phyloP scores from a whole-genome alignment of 257 asterid species.

The Gentiana macrophylla region DNA sequence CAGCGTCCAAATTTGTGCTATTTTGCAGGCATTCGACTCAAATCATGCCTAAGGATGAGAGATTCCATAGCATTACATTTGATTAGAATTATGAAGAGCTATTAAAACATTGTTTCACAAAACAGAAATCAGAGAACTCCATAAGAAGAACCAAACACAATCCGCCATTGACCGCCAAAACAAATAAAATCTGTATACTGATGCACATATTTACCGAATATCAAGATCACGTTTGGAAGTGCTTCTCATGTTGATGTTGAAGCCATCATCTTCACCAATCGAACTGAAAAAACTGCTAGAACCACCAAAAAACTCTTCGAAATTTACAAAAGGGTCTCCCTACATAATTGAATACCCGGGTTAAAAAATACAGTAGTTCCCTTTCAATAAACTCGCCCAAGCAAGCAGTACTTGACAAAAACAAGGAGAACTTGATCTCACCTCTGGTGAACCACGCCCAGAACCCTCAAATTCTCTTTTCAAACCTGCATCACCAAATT shows the following conservation, averaged over 20 bases:
- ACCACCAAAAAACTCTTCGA: constrained; percentile 70
- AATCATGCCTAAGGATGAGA: no score
- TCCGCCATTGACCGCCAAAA: no score
- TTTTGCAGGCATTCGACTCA: no score
- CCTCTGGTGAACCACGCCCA: constrained; percentile 53
- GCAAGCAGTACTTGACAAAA: neutral
- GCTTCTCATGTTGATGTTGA: constrained; percentile 39
- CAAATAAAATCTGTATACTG: neutral
- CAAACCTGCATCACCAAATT: constrained; percentile 81
- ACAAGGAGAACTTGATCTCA: constrained; percentile 22
- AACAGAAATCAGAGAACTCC: neutral
- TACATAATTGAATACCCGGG: constrained; percentile 14
- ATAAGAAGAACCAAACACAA: neutral
- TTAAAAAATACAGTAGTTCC: neutral
- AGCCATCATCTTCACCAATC: constrained; percentile 43
- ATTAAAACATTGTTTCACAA: neutral
- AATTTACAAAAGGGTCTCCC: constrained; percentile 84
- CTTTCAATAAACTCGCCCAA: constrained; percentile 2
- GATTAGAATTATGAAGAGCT: neutral
- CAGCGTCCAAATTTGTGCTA: no score
- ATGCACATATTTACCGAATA: constrained; percentile 43
- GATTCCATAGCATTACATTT: neutral
- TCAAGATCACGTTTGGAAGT: constrained; percentile 58
- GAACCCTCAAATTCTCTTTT: constrained; percentile 56
- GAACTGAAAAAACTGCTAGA: constrained; percentile 56